Base-by-base conservation (phyloP, 176 grass and related monocot species). In the Bolboschoenus planiculmis region DNA sequence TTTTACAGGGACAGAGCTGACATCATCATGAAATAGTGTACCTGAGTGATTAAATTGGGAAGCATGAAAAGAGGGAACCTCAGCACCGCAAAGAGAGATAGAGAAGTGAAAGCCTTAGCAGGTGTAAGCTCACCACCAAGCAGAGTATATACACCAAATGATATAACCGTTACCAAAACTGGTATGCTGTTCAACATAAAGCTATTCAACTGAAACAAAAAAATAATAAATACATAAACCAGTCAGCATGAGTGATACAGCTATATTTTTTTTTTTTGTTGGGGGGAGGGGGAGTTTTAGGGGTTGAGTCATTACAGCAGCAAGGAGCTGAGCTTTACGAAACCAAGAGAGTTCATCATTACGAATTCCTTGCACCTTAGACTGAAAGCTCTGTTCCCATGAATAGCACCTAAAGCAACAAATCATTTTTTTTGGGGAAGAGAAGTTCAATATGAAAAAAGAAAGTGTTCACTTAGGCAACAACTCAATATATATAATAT, bases 331-430 rank as follows among this genome's bases (percentile, higher is more conserved):
- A 90, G 96, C 87, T 16, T 68, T 93, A 60, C 92, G 92, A 76
- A 95, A 99, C 96, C 96, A 99, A 37, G 92, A 99, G 67, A 99
- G 87, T 61, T 99, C 96, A 84, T 99, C 96, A 86, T 95, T 88
- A 2, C 96, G 96, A 64, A 99, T 89, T 67, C 72, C 89, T 84
- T 95, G 96, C 24, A 93, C 96, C 68, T 99, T 99, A 56, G 89
- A 99, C 62, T 99, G 93, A 85, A 99, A 99, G 84, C 96, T 99
- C 78, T 99, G 87, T 79, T 99, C 96, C 96, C 96, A 99, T 86
- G 96, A 91, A 83, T 99, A 99, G 82, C 92, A 99, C 85, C 96
- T 99, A 84, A 57, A 21, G 46, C 46, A 77, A 34, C 11, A 33
- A 51, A 53, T 77, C 42, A 10, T 10, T 31, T 77, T 70, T 51